A percentile compares a stretch with the other conserved stretches of the same genome.
Conservation (phyloP, 1,284 basidiomycete species). For the Anthracocystis walkeri region DNA sequence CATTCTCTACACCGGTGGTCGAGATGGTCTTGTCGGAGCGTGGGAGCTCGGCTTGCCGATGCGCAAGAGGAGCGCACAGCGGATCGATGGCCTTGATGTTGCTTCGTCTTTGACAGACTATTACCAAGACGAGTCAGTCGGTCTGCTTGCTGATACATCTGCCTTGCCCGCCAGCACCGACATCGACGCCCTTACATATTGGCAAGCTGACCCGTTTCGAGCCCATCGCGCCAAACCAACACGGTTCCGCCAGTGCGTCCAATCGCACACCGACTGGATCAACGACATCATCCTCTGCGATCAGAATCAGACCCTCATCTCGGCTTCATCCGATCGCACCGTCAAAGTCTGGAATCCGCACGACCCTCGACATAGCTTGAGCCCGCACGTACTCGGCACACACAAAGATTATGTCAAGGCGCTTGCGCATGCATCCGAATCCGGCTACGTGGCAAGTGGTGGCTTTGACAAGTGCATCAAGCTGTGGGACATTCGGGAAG, state of each 20-base stretch:
- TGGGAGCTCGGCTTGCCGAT: conserved; percentile 88
- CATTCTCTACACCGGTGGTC: conserved; percentile 90
- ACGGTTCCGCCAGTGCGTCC: conserved; percentile 59
- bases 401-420: conserved; percentile 93
- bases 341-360: conserved; percentile 95
- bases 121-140: conserved; percentile 23
- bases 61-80: conserved; percentile 63
- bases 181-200: conserved; percentile 27
- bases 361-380: conserved; percentile 74
- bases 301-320: conserved; percentile 90
- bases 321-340: conserved; percentile 94
- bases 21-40: conserved; percentile 89
- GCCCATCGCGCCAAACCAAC: conserved; percentile 30
- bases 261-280: conserved; percentile 83
- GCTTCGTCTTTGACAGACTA: conserved; percentile 11
- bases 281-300: conserved; percentile 95
- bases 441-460: conserved; percentile 78
- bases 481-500: conserved; percentile 77
- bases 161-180: conserved; percentile 16
- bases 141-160: conserved; percentile 33
- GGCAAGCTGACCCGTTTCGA: conserved; percentile 49
- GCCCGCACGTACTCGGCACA: conserved; percentile 79
- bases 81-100: conserved; percentile 13
- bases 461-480: conserved; percentile 94
- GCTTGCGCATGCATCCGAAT: conserved; percentile 65